A percentile compares a stretch with the other conserved stretches of the same genome.
These are phyloP conservation scores for Picochlorum sp. DNA, from an alignment of 139 green algal genomes.

Conservation along the genomic window DNA sequence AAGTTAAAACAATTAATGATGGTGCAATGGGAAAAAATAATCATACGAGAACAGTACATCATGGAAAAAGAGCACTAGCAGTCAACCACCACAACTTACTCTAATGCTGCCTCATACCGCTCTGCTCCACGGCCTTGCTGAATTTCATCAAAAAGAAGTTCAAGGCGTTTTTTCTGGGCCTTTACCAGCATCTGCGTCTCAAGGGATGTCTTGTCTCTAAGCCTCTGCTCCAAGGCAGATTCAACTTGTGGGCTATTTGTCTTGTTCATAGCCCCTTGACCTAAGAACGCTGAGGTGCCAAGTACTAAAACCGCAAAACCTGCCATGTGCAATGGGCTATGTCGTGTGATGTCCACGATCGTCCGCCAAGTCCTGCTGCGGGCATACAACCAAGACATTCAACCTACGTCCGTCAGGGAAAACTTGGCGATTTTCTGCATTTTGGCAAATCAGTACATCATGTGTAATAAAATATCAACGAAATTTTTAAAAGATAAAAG, in stretches of 20 bases:
- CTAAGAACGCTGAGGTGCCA: not conserved
- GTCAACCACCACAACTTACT: too few species aligned
- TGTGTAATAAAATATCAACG: too few species aligned
- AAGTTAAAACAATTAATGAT: not conserved
- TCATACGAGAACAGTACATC: too few species aligned
- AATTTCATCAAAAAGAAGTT: constrained; percentile 43
- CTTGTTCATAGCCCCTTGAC: constrained; percentile 6
- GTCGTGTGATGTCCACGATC: constrained; percentile 1
- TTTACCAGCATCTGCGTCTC: constrained; percentile 28
- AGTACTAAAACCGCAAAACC: not conserved
- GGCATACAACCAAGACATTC: not conserved
- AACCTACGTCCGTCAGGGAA: not conserved
- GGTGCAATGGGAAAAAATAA: too few species aligned
- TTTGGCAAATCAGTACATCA: too few species aligned
- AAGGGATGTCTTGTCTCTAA: constrained; percentile 6
- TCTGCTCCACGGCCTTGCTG: constrained; percentile 8
- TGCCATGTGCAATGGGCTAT: not conserved
- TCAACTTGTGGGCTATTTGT: constrained; percentile 11
- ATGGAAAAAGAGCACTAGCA: too few species aligned
- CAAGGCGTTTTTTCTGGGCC: constrained; percentile 38
- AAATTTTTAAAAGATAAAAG: too few species aligned
- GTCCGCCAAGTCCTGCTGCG: not conserved
- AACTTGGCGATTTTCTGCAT: not conserved
- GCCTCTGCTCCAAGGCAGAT: constrained; percentile 13
- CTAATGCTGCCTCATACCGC: constrained; percentile 36